These are phyloP conservation scores for Gossypium gossypioides DNA, from an alignment of 441 rosid species.

Conservation along the genomic window DNA sequence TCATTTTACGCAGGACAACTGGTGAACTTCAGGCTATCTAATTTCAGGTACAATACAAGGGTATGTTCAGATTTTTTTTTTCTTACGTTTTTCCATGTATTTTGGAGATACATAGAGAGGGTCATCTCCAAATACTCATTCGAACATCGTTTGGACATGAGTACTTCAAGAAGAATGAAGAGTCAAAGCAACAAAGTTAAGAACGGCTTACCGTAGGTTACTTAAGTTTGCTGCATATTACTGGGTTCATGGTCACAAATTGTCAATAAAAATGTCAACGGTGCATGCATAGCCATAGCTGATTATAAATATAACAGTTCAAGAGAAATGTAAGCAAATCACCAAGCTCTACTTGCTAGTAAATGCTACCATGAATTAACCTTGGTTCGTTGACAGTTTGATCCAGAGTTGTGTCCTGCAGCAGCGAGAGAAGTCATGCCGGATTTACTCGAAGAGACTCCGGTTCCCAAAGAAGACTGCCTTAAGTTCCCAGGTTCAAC, in stretches of 20 bases:
- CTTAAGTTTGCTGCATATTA: not conserved
- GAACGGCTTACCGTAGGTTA: not conserved
- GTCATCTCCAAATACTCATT: not conserved
- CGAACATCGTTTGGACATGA: not conserved
- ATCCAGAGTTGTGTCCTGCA: conserved; percentile 21
- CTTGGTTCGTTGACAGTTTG: conserved; percentile 27
- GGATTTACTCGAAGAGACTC: conserved; percentile 22
- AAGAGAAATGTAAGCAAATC: not conserved
- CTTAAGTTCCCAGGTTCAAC: conserved; percentile 11
- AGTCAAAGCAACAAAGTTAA: not conserved
- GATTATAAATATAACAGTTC: not conserved
- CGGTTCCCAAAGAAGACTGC: conserved; percentile 17
- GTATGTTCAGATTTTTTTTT: not conserved
- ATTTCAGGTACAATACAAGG: not conserved
- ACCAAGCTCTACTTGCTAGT: not conserved
- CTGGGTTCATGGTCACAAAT: not conserved
- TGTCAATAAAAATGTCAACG: not conserved
- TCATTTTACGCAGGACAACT: too few relatives aligned
- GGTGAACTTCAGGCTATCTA: too few relatives aligned
- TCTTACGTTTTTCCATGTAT: not conserved
- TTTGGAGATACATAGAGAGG: not conserved
- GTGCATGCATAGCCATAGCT: not conserved
- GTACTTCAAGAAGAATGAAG: not conserved
- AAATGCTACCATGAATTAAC: conserved; percentile 15
- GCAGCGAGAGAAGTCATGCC: conserved; percentile 15